Evolutionary conservation across 441 rosid species (phyloP).

Genomic region (Brassica balearica): DNA sequence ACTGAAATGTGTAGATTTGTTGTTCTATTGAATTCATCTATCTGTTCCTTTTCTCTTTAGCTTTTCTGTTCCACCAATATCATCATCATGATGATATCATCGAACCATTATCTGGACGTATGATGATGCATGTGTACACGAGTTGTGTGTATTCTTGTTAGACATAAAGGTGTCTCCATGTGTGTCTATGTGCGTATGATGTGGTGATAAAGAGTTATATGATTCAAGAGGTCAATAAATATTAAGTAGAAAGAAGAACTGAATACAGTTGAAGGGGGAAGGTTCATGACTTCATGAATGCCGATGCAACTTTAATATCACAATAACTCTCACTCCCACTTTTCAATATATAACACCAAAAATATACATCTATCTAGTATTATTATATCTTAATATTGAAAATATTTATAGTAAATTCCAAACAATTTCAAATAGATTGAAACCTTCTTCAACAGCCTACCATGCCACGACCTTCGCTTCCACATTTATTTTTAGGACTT

Average conservation of each 20-base stretch:
- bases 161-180: constrained; percentile 28
- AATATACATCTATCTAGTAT: not conserved
- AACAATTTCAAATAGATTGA: constrained; percentile 25
- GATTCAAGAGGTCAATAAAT: constrained; percentile 44
- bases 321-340: constrained; percentile 70
- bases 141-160: constrained; percentile 18
- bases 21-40: constrained; percentile 34
- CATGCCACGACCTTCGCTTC: constrained; percentile 22
- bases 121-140: constrained; percentile 21
- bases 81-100: constrained; percentile 19
- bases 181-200: constrained; percentile 18
- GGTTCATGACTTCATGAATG: constrained; percentile 55
- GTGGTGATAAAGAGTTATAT: constrained; percentile 20
- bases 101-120: not conserved
- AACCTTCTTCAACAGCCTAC: constrained; percentile 29
- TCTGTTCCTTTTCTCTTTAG: constrained; percentile 17
- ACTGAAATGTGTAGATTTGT: constrained; percentile 43
- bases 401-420: not conserved
- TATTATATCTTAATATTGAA: not conserved
- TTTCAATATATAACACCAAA: constrained; percentile 45
- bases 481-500: constrained; percentile 30
- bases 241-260: constrained; percentile 44
- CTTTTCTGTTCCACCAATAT: constrained; percentile 4
- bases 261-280: constrained; percentile 65
- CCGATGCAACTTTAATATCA: constrained; percentile 55